These are phyloP conservation scores for Melocanna baccifera DNA, from an alignment of 176 grass and related monocot genomes.

Conservation along the genomic window DNA sequence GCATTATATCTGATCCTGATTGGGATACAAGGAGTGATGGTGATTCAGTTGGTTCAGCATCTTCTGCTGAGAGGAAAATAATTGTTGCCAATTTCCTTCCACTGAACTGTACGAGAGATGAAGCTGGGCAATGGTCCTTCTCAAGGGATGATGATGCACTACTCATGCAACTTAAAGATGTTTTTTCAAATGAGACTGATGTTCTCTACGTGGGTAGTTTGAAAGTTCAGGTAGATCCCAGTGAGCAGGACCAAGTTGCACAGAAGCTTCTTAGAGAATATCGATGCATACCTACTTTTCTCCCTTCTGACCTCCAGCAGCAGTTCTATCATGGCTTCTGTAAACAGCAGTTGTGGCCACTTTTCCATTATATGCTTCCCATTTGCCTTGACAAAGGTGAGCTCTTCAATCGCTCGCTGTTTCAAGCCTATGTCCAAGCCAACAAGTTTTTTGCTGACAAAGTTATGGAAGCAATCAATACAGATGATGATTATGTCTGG, in stretches of 20 bases:
- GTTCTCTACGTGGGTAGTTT: slow-evolving; percentile 80
- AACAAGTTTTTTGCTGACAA: slow-evolving; percentile 94
- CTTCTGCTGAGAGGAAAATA: slow-evolving; percentile 64
- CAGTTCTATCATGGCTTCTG: slow-evolving; percentile 95
- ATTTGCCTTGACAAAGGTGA: slow-evolving; percentile 90
- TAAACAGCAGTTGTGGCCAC: slow-evolving; percentile 88
- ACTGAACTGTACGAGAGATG: slow-evolving; percentile 64
- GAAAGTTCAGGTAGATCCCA: slow-evolving; percentile 69
- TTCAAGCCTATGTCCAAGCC: slow-evolving; percentile 83
- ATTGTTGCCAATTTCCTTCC: slow-evolving; percentile 95
- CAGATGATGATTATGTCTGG: slow-evolving; percentile 92
- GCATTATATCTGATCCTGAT: slow-evolving; percentile 72
- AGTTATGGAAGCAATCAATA: slow-evolving; percentile 90
- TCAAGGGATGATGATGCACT: slow-evolving; percentile 76
- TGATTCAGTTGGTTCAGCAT: slow-evolving; percentile 53
- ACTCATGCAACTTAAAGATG: slow-evolving; percentile 81
- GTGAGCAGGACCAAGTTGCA: slow-evolving; percentile 78
- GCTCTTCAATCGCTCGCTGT: slow-evolving; percentile 71
- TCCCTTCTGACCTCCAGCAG: slow-evolving; percentile 62
- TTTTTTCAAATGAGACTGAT: slow-evolving; percentile 68
- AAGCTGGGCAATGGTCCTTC: slow-evolving; percentile 67
- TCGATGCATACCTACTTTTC: slow-evolving; percentile 84
- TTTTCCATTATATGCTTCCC: slow-evolving; percentile 96
- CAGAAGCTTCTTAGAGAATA: slow-evolving; percentile 73
- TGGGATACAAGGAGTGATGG: slow-evolving; percentile 53